Conservation (phyloP, 192 early-diverging fungal genomes). For the Powellomyces hirtus region DNA sequence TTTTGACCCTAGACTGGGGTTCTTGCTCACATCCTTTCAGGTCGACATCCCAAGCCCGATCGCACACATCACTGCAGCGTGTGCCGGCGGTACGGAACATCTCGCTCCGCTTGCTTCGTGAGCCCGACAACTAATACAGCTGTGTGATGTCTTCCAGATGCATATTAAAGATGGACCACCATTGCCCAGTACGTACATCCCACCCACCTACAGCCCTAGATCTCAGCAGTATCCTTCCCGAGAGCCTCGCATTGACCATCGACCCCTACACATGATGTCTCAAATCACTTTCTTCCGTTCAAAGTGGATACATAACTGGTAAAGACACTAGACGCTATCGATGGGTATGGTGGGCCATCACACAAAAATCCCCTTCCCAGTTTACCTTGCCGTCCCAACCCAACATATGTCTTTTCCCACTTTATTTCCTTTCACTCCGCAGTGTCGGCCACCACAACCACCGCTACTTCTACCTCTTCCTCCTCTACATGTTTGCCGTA, state of each 20-base stretch:
- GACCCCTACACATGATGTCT: background rate
- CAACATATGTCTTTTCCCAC: background rate
- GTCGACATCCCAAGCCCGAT: constrained; percentile 33
- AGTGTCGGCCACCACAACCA: constrained; percentile 54
- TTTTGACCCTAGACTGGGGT: no score
- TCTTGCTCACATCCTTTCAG: no score
- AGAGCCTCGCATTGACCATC: background rate
- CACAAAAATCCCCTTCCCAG: no score
- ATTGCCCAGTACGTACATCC: constrained; percentile 37
- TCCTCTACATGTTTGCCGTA: constrained; percentile 36
- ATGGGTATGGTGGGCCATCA: no score
- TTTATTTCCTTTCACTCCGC: background rate
- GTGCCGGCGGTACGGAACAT: constrained; percentile 22
- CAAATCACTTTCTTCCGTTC: background rate
- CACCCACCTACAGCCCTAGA: no score
- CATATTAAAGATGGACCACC: constrained; percentile 52
- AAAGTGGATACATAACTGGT: constrained; percentile 47
- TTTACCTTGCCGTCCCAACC: no score
- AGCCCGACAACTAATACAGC: background rate
- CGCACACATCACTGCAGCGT: constrained; percentile 48
- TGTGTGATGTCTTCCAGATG: constrained; percentile 23
- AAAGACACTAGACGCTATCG: no score
- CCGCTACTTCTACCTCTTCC: constrained; percentile 54
- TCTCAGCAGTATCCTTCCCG: no score
- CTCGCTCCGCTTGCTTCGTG: background rate